These are phyloP conservation scores for Xylogone sp. DNA, from an alignment of 2,329 filamentous ascomycete species.

Conservation along the genomic window DNA sequence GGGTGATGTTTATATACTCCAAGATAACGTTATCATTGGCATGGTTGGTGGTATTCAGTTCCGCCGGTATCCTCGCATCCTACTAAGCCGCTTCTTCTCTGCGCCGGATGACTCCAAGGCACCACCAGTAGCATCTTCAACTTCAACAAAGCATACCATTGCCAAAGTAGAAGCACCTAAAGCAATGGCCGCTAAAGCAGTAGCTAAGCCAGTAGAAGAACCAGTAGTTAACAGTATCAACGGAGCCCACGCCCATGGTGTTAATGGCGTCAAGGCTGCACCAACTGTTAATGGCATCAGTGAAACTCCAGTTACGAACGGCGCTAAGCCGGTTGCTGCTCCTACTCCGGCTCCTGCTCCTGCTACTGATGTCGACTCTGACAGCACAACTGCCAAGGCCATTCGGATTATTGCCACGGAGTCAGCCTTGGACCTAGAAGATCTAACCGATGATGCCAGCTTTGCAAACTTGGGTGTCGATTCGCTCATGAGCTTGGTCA, in stretches of 20 bases:
- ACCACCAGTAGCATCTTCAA: background rate
- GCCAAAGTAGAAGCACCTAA: no score
- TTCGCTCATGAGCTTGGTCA: conserved; percentile 29
- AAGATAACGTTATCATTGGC: conserved; percentile 30
- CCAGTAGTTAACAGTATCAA: no score
- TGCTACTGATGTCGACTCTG: conserved; percentile 26
- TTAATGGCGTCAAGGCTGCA: no score
- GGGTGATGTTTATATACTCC: conserved; percentile 34
- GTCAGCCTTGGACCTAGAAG: conserved; percentile 19
- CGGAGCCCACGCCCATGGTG: no score
- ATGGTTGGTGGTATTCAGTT: conserved; percentile 33
- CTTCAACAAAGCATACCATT: no score
- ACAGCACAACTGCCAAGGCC: conserved; percentile 21
- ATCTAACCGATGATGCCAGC: conserved; percentile 20
- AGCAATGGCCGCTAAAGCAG: no score
- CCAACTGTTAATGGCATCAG: no score
- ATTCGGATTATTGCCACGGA: conserved; percentile 29
- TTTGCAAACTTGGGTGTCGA: conserved; percentile 33
- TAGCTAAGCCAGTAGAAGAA: no score
- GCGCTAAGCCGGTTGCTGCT: no score
- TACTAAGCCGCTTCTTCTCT: conserved; percentile 38
- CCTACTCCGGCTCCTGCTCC: no score
- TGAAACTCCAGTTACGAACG: no score
- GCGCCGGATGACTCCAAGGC: conserved; percentile 21
- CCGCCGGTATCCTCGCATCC: conserved; percentile 30